Conservation (phyloP, 1,139 yeast species). For the Zhuliangozyma parablackwelliae region DNA sequence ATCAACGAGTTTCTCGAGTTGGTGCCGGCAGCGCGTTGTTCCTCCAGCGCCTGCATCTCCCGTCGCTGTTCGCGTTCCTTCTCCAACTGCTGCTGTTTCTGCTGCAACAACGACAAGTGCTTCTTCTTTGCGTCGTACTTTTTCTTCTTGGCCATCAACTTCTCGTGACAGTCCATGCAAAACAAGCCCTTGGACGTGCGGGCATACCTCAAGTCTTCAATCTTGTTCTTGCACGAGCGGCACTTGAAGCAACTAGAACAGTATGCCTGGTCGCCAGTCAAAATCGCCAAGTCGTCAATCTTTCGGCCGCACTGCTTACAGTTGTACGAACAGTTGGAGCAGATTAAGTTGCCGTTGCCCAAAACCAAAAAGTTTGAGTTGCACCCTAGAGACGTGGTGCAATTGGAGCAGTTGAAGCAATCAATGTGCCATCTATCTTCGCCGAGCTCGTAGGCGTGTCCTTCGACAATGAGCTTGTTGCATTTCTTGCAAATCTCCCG, state of each 20-base stretch:
- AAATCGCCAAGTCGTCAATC: conserved; percentile 92
- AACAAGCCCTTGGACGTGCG: conserved; percentile 90
- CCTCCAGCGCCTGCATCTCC: conserved; percentile 5
- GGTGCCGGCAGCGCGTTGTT: conserved; percentile 2
- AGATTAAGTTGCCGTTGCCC: conserved; percentile 88
- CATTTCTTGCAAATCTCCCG: conserved; percentile 41
- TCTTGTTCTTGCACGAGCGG: conserved; percentile 80
- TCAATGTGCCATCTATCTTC: conserved; percentile 94
- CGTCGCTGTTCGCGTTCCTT: conserved; percentile 3
- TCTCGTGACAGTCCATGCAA: conserved; percentile 91
- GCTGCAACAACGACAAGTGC: conserved; percentile 17
- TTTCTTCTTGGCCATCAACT: conserved; percentile 65
- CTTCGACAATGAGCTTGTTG: conserved; percentile 52
- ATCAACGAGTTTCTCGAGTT: conserved; percentile 11
- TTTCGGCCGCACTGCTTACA: conserved; percentile 86
- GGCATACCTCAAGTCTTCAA: conserved; percentile 88
- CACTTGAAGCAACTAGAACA: conserved; percentile 91
- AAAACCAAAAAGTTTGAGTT: conserved; percentile 85
- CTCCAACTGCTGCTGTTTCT: conserved; percentile 6
- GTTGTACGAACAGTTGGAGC: conserved; percentile 85
- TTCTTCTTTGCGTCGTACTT: conserved; percentile 47
- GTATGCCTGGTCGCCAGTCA: conserved; percentile 93
- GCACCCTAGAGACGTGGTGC: conserved; percentile 73
- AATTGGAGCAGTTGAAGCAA: conserved; percentile 87
- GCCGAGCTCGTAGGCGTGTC: conserved; percentile 81